A percentile compares a stretch with the other conserved stretches of the same genome.
Conservation (phyloP, 345 rosid species). For the Cardamine occulta region DNA sequence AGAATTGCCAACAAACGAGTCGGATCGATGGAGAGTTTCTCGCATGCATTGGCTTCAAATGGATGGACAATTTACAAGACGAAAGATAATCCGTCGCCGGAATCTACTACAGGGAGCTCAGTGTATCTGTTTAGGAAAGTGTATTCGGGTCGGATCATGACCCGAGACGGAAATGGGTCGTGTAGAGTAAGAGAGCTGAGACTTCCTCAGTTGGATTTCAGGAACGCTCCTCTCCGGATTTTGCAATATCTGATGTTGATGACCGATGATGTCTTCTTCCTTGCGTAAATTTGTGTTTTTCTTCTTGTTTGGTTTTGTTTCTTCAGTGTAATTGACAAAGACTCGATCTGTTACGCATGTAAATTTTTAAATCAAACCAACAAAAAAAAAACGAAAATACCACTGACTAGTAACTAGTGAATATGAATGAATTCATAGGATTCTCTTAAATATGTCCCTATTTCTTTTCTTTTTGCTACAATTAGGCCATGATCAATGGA, state of each 20-base stretch:
- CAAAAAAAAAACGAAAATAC: too few relatives aligned
- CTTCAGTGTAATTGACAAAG: conserved; percentile 22
- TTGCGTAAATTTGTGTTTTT: conserved; percentile 39
- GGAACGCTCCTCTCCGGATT: conserved; percentile 66
- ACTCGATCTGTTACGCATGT: background rate
- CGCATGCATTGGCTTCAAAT: conserved; percentile 58
- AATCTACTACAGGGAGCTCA: conserved; percentile 16
- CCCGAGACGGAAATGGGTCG: conserved; percentile 46
- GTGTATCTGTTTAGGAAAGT: conserved; percentile 70
- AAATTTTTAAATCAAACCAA: background rate
- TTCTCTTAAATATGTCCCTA: too few relatives aligned
- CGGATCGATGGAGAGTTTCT: conserved; percentile 65
- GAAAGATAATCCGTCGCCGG: conserved; percentile 44
- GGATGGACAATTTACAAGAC: conserved; percentile 77
- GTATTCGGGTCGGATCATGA: conserved; percentile 57
- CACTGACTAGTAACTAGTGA: too few relatives aligned
- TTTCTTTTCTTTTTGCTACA: too few relatives aligned
- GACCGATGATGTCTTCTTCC: conserved; percentile 56
- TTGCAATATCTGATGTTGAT: conserved; percentile 65
- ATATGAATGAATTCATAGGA: too few relatives aligned
- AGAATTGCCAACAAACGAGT: conserved; percentile 52
- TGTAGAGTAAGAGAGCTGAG: conserved; percentile 71
- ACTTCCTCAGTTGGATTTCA: conserved; percentile 65
- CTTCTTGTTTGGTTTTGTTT: background rate
- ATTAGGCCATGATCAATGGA: too few relatives aligned